Conservation (phyloP, 768 basidiomycete species). For the Megacollybia marginata region DNA sequence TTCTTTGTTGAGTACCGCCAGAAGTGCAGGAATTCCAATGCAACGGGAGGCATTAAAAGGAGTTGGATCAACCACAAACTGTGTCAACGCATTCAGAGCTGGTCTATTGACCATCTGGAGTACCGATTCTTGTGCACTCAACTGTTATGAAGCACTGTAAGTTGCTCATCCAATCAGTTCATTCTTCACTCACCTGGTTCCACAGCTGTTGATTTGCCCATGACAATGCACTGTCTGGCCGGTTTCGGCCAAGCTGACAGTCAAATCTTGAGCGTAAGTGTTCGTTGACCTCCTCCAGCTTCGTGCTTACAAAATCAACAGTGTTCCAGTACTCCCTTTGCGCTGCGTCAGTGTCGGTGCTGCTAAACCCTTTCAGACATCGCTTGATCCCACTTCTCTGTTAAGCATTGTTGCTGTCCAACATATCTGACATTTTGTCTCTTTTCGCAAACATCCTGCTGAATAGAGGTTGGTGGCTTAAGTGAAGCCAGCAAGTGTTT, state of each 20-base stretch:
- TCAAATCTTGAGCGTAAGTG: no score
- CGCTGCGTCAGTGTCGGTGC: background rate
- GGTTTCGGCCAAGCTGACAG: no score
- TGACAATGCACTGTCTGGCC: no score
- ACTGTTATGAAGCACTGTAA: background rate
- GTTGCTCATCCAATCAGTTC: no score
- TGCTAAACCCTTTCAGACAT: background rate
- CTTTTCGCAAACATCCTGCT: background rate
- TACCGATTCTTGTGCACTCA: background rate
- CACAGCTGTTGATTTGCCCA: no score
- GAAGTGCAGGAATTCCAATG: no score
- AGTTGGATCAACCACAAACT: background rate
- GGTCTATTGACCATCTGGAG: no score
- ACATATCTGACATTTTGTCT: background rate
- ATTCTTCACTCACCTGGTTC: no score
- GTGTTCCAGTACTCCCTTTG: background rate
- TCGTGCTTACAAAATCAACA: background rate
- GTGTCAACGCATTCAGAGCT: no score
- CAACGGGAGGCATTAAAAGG: background rate
- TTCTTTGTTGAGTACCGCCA: background rate
- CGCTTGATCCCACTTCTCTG: background rate
- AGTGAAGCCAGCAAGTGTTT: no score
- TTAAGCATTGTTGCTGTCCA: background rate
- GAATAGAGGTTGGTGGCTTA: background rate
- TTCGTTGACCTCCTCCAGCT: no score